phyloP scores from a whole-genome alignment of 1,284 basidiomycete genomes.

The Fomitopsis betulina region DNA sequence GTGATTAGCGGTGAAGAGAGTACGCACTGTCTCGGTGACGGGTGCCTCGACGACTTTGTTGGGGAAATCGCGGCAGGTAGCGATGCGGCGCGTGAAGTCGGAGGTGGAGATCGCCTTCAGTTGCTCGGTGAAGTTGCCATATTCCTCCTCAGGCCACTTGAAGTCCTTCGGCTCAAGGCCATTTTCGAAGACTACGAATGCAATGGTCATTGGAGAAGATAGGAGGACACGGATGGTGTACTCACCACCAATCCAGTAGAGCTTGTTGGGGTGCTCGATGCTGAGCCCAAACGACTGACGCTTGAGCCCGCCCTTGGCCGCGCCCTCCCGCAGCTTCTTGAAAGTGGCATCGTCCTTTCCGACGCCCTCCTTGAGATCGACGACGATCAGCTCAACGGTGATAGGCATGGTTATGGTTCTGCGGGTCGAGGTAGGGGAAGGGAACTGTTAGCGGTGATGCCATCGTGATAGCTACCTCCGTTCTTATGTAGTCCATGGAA shows the following conservation, averaged over 20 bases:
- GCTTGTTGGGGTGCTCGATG: background rate
- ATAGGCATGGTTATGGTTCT: background rate
- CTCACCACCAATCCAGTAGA: constrained; percentile 1
- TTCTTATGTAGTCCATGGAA: too few relatives aligned
- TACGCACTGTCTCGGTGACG: constrained; percentile 1
- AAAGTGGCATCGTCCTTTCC: background rate
- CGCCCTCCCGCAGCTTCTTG: constrained; percentile 2
- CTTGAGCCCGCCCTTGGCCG: background rate
- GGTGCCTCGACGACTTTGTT: background rate
- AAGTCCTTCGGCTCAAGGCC: constrained; percentile 5
- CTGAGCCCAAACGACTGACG: constrained; percentile 4
- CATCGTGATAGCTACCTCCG: too few relatives aligned
- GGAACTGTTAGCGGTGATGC: too few relatives aligned
- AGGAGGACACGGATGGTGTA: background rate
- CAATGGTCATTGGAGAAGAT: background rate
- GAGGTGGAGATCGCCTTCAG: background rate
- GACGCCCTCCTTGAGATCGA: constrained; percentile 1
- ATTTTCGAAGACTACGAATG: constrained; percentile 2
- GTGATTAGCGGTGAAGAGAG: background rate
- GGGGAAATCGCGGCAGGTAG: constrained; percentile 1
- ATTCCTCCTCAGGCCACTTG: constrained; percentile 2
- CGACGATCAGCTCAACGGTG: background rate
- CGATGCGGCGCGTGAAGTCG: background rate
- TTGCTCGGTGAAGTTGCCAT: constrained; percentile 2
- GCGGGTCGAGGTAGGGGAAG: background rate